Evolutionary conservation across 495 filamentous ascomycete genomes (phyloP).

Genomic region (Penicillium manginii): DNA sequence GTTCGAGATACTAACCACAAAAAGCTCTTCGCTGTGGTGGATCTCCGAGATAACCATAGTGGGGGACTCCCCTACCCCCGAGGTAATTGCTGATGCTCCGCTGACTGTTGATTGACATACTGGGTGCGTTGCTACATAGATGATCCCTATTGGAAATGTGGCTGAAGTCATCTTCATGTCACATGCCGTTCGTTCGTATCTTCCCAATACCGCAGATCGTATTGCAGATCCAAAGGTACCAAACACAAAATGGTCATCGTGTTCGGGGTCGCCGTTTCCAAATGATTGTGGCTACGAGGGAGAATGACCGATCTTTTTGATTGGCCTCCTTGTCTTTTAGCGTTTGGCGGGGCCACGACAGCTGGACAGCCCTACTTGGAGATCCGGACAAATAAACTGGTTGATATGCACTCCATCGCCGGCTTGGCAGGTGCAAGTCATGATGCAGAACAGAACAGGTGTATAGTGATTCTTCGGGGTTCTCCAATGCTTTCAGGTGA

Average conservation of each 20-base stretch:
- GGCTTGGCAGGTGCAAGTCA: not conserved
- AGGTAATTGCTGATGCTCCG: not conserved
- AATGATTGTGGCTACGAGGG: not conserved
- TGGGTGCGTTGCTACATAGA: not conserved
- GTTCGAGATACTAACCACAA: slow-evolving; percentile 2
- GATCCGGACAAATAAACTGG: not conserved
- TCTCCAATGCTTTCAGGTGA: no score
- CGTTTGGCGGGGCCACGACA: not conserved
- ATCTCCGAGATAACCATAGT: not conserved
- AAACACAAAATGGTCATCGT: not conserved
- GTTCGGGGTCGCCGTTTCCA: not conserved
- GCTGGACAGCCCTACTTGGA: not conserved
- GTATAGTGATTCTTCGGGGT: no score
- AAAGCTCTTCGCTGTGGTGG: not conserved
- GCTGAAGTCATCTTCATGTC: not conserved
- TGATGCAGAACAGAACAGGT: no score
- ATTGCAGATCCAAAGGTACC: slow-evolving; percentile 1
- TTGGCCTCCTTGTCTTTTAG: not conserved
- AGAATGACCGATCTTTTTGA: not conserved
- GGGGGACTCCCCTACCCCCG: not conserved
- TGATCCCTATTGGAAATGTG: not conserved
- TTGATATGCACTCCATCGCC: not conserved
- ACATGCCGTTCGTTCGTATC: not conserved
- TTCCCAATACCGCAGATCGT: not conserved
- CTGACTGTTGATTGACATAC: not conserved